A percentile compares a stretch with the other conserved stretches of the same genome.
phyloP scores from a whole-genome alignment of 2,329 filamentous ascomycete species.

The Macrophomina phaseolina region DNA sequence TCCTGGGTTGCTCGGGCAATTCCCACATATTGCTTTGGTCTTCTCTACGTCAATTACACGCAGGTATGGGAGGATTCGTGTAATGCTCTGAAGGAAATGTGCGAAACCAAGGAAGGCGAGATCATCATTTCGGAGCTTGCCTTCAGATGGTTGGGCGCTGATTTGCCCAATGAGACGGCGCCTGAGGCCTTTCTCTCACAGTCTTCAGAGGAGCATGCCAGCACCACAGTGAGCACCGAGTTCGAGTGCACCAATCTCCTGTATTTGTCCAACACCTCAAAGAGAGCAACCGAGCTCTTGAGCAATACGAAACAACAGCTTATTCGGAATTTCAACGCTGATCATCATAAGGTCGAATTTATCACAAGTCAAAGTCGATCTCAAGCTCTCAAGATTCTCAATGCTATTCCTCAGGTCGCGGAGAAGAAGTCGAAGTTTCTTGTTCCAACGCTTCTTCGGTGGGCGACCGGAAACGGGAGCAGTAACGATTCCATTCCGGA shows the following conservation, averaged over 20 bases:
- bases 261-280: constrained; percentile 58
- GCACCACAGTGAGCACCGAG: constrained; percentile 58
- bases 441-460: constrained; percentile 83
- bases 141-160: constrained; percentile 72
- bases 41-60: constrained; percentile 83
- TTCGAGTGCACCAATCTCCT: constrained; percentile 85
- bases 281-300: constrained; percentile 39
- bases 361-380: constrained; percentile 66
- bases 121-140: constrained; percentile 72
- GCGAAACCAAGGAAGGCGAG: constrained; percentile 73
- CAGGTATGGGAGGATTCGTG: constrained; percentile 88
- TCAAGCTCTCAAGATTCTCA: constrained; percentile 80
- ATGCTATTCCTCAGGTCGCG: constrained; percentile 73
- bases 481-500: constrained; percentile 26
- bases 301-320: constrained; percentile 56
- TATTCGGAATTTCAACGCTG: constrained; percentile 66
- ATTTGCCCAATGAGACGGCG: constrained; percentile 30
- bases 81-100: constrained; percentile 75
- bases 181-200: neutral
- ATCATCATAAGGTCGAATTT: constrained; percentile 62
- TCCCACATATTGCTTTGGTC: constrained; percentile 83
- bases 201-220: neutral
- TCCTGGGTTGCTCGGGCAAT: constrained; percentile 74
- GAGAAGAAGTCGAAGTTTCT: constrained; percentile 86
- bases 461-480: constrained; percentile 58